Base-by-base conservation (phyloP, 23 red algal genomes). In the Gracilaria gracilis region DNA sequence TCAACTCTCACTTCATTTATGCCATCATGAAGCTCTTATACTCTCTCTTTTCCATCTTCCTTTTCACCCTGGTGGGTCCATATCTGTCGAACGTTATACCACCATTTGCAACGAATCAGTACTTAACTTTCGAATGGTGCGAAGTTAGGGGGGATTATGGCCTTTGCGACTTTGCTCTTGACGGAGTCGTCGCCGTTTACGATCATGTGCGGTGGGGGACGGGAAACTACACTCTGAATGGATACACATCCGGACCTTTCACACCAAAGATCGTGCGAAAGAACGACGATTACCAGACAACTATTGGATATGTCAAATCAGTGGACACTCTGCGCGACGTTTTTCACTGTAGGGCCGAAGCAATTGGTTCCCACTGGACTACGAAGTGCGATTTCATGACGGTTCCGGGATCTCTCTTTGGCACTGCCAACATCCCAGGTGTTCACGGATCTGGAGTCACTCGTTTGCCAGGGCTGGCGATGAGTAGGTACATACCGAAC, bases 101-200 rank as follows among this genome's bases (percentile, higher is more conserved):
- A 15, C 19, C 51, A 20, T 62, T 16, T 16, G 67, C 31, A 44
- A 42, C 21, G 1, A 20, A 77, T 42, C 39, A 77, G 19, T 46
- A 51, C 27, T n/a, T 77, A 8, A 77, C 72, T 49, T 77, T 4
- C n/a, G 72, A 77, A 51, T 77, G 72, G 72, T 77, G 72, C 27
- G 72, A 77, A 31, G 72, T 77, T 31, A 25, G 28, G 38, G 72
- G 72, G 0, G 64, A 69, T 37, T 69, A 34, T 5, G 8, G 72
- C 6, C 40, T 77, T 48, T 77, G 72, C 39, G 38, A 51, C 12
- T 77, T 77, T 77, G 42, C 72, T 19, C 27, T 77, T 12, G 46
- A 77, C 4, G 72, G 46, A 27, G 38, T 77, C 0, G 17, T 29
- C 39, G 40, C 40, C 23, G 27, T 31, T 49, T 77, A 49, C 23